phyloP scores from a whole-genome alignment of 306 rosid genomes.

The Cicer yamashitae region DNA sequence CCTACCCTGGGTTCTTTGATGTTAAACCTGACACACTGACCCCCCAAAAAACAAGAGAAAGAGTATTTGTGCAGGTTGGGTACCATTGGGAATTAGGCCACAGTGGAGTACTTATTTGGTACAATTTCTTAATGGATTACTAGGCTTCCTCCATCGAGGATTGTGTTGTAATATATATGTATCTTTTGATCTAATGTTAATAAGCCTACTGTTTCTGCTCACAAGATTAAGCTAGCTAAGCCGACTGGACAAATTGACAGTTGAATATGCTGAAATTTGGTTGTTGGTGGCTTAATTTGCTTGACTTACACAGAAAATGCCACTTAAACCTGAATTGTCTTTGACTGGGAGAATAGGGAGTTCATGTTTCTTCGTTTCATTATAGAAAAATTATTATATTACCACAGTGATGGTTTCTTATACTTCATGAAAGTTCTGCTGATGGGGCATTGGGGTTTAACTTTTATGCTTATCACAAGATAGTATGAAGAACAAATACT shows the following conservation, averaged over 20 bases:
- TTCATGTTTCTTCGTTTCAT: not conserved
- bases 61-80: not conserved
- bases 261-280: conserved; percentile 18
- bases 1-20: too few species aligned
- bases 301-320: conserved; percentile 7
- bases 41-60: not conserved
- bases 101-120: not conserved
- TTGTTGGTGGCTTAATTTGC: not conserved
- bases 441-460: not conserved
- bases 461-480: not conserved
- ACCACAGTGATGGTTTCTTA: not conserved
- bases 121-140: too few species aligned
- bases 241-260: not conserved
- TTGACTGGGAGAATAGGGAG: not conserved
- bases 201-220: not conserved
- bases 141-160: not conserved
- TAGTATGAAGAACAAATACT: conserved; percentile 12
- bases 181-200: not conserved
- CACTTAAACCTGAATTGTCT: not conserved
- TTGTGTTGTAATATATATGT: not conserved
- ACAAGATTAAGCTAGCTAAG: not conserved
- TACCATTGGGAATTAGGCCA: not conserved
- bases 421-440: not conserved
- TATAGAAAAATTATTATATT: too few species aligned
- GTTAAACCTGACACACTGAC: not conserved